phyloP scores from a whole-genome alignment of 768 basidiomycete genomes.

The Lactifluus rugatus region DNA sequence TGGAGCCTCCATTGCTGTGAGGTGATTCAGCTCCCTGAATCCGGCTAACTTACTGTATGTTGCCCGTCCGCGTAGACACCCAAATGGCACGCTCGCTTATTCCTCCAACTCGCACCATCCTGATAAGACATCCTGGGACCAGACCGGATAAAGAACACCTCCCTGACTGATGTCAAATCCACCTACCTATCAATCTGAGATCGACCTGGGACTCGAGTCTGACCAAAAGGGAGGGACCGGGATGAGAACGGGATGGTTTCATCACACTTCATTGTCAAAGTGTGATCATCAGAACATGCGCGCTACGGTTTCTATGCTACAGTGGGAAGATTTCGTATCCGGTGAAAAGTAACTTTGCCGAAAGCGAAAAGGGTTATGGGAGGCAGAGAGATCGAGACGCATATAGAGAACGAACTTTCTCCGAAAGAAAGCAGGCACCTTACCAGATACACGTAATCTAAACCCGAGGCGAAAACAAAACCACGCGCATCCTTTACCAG shows the following conservation, averaged over 20 bases:
- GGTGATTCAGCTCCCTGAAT: no score
- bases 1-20: no score
- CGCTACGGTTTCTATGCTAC: constrained; percentile 9
- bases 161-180: no score
- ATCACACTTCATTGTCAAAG: constrained; percentile 16
- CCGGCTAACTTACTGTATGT: no score
- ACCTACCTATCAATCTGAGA: no score
- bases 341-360: constrained; percentile 15
- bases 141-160: no score
- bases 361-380: constrained; percentile 12
- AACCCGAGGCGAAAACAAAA: constrained; percentile 1
- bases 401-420: not conserved
- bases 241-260: no score
- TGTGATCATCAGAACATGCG: constrained; percentile 13
- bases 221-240: constrained; percentile 12
- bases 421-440: constrained; percentile 11
- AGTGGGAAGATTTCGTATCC: constrained; percentile 15
- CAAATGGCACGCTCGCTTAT: no score
- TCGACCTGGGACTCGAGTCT: no score
- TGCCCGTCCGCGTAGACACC: no score
- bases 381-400: not conserved
- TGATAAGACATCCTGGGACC: no score
- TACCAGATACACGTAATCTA: constrained; percentile 15
- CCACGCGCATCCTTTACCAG: not conserved
- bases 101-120: no score